A percentile compares a stretch with the other conserved stretches of the same genome.
Conservation (phyloP, 768 basidiomycete genomes). For the Suillus lakei region DNA sequence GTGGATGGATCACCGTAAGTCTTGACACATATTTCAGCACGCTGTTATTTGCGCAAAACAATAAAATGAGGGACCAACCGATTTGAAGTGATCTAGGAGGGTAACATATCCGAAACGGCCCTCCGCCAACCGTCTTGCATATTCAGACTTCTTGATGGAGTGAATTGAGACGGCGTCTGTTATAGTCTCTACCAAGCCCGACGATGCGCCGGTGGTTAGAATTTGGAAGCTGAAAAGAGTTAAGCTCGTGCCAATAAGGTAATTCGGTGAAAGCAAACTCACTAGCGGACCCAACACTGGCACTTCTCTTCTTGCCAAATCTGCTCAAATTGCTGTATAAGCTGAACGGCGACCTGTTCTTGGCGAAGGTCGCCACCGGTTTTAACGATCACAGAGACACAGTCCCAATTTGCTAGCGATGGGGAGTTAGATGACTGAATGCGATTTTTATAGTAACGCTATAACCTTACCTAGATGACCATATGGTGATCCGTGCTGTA, state of each 20-base stretch:
- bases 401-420: constrained; percentile 74
- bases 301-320: constrained; percentile 97
- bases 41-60: too few relatives aligned
- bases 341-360: constrained; percentile 95
- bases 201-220: constrained; percentile 89
- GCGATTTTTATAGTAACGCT: constrained; percentile 7
- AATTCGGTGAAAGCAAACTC: constrained; percentile 23
- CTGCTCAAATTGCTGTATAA: constrained; percentile 89
- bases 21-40: constrained; percentile 40
- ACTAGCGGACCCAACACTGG: constrained; percentile 95
- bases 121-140: constrained; percentile 83
- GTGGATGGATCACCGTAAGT: constrained; percentile 90
- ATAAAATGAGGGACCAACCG: constrained; percentile 45
- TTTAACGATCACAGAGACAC: constrained; percentile 97
- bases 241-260: constrained; percentile 2
- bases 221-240: constrained; percentile 80
- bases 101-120: constrained; percentile 88
- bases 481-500: constrained; percentile 93
- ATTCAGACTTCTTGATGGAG: constrained; percentile 99
- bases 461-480: constrained; percentile 79
- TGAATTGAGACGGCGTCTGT: constrained; percentile 98
- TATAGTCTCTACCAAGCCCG: constrained; percentile 96
- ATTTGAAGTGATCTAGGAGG: constrained; percentile 89
- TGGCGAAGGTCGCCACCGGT: constrained; percentile 96
- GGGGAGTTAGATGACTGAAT: neutral